Conservation (phyloP, 257 asterid species). For the Echium plantagineum region DNA sequence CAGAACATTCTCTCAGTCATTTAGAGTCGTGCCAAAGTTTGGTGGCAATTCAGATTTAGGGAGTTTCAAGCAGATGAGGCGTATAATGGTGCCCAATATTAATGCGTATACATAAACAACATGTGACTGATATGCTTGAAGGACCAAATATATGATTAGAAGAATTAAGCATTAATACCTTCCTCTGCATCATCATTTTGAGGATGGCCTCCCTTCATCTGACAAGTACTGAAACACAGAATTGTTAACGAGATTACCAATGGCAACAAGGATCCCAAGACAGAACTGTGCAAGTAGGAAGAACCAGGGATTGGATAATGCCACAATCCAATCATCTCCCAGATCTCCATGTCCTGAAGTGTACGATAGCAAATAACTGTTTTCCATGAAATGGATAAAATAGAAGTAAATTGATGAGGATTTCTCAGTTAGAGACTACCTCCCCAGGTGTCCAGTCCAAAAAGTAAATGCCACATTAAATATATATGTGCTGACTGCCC, state of each 20-base stretch:
- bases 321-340: slow-evolving; percentile 99
- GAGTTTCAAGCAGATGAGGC: no score
- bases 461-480: slow-evolving; percentile 85
- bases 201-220: slow-evolving; percentile 55
- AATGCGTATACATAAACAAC: no score
- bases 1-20: no score
- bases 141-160: not conserved
- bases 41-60: no score
- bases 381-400: slow-evolving; percentile 10
- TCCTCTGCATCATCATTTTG: slow-evolving; percentile 49
- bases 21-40: no score
- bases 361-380: slow-evolving; percentile 12
- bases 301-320: slow-evolving; percentile 95
- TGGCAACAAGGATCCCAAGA: slow-evolving; percentile 95
- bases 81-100: no score
- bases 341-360: slow-evolving; percentile 87
- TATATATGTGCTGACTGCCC: slow-evolving; percentile 95
- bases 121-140: no score
- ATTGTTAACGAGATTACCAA: slow-evolving; percentile 89
- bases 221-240: slow-evolving; percentile 72
- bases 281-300: slow-evolving; percentile 91
- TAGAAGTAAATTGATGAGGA: slow-evolving; percentile 16
- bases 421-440: slow-evolving; percentile 33
- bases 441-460: slow-evolving; percentile 71
- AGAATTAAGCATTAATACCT: slow-evolving; percentile 30